phyloP scores from a whole-genome alignment of 495 filamentous ascomycete species.

The Niebla homalea region DNA sequence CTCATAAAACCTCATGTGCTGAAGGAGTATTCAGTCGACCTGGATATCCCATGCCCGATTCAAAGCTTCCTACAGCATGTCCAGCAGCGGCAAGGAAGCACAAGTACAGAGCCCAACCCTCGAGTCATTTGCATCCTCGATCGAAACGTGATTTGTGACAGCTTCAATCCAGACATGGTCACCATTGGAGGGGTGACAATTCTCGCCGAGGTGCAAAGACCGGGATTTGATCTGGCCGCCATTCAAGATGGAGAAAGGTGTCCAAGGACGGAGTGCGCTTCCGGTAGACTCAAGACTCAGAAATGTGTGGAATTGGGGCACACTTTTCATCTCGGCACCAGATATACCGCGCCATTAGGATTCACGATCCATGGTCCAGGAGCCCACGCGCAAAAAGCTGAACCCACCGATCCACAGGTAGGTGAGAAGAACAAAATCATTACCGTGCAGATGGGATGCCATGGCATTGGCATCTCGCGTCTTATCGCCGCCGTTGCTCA shows the following conservation, averaged over 20 bases:
- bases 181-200: neutral
- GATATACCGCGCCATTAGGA: conserved; percentile 65
- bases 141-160: neutral
- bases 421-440: conserved; percentile 17
- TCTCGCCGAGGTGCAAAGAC: conserved; percentile 4
- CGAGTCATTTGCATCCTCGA: conserved; percentile 3
- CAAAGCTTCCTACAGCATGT: neutral
- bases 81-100: neutral
- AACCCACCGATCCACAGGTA: neutral
- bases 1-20: no score
- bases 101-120: neutral
- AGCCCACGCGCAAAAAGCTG: conserved; percentile 5
- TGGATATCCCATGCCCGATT: neutral
- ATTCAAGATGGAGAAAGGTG: conserved; percentile 59
- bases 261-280: conserved; percentile 42
- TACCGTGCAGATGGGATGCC: conserved; percentile 84
- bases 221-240: conserved; percentile 41
- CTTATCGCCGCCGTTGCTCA: conserved; percentile 80
- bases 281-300: conserved; percentile 50
- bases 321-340: conserved; percentile 84
- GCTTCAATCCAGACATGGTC: neutral
- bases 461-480: conserved; percentile 87
- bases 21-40: neutral
- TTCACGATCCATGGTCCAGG: conserved; percentile 37
- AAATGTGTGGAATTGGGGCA: conserved; percentile 82